Evolutionary conservation across 176 grass and related monocot genomes (phyloP).

Genomic region (Eragrostis nindensis): DNA sequence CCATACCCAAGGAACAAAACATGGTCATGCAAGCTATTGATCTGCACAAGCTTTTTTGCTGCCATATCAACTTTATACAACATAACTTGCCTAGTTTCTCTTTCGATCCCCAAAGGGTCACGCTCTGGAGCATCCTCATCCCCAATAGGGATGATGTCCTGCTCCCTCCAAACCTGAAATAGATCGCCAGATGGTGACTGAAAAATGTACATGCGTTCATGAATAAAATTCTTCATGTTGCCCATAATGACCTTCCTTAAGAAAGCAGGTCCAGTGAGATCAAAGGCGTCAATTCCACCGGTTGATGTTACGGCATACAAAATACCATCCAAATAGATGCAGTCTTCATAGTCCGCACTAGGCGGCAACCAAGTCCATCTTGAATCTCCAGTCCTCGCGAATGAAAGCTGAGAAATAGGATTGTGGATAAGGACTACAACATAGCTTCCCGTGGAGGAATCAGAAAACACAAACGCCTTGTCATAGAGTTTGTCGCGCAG

Average conservation of each 20-base stretch:
- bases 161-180: neutral
- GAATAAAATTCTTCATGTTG: neutral
- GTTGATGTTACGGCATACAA: neutral
- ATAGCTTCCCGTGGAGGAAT: neutral
- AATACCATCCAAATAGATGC: neutral
- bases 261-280: neutral
- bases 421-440: conserved; percentile 6
- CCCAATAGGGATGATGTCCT: neutral
- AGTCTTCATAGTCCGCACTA: neutral
- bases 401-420: neutral
- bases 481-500: neutral
- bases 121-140: no score
- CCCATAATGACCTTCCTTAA: neutral
- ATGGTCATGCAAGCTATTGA: no score
- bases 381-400: neutral
- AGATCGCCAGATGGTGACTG: neutral
- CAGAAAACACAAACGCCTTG: neutral
- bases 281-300: neutral
- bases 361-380: neutral
- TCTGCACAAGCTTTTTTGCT: no score
- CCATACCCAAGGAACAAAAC: neutral
- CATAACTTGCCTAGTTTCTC: no score
- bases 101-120: no score
- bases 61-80: no score
- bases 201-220: neutral